Evolutionary conservation across 768 basidiomycete species (phyloP), one percentile per base, ranked within the genome.

Genomic region (Dictyophora rubrovolvata): DNA sequence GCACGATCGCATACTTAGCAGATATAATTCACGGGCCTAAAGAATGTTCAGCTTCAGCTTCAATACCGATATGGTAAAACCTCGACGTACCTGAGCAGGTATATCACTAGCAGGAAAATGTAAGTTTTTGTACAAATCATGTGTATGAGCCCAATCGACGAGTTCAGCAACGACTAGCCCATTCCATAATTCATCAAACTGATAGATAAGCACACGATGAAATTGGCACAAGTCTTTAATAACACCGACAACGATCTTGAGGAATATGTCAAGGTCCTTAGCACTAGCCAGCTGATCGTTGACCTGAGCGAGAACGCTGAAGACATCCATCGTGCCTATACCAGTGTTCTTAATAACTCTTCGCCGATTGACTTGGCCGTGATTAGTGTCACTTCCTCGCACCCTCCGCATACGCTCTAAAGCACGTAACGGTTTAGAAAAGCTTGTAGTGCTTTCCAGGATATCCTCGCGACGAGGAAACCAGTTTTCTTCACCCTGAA

Each of bases 191-290:
- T 87, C 85, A 69, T 90, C 86, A 64, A 90, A 89, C 70, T 89
- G 88, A 66, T 91, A 93, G 9, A 89, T 76, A 69, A 93, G 72
- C 34, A 89, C 86, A 20, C 89, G 79, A 66, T 90, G 87, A 69
- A 89, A 90, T 67, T 86, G 85, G 14, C 86, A 86, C 60, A 93
- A 67, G 67, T 93, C 87, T 70, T 86, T 85, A 63, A 89, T 74
- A 23, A 83, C 73, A 8, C 87, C 87, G 3, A 86, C 87, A 1
- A 82, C 79, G 51, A 89, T 76, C 65, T 89, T 83, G 65, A 90
- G 71, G 68, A 89, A 88, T 23, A 74, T 74, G 18, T 85, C 80
- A 59, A 91, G 67, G 63, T 86, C 83, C 0, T 78, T 72, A 14
- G 86, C 84, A 16, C 76, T 74, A 1, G 82, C 82, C 3, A 90